Conservation (phyloP, 139 green algal species). For the Diplosphaera chodatii region DNA sequence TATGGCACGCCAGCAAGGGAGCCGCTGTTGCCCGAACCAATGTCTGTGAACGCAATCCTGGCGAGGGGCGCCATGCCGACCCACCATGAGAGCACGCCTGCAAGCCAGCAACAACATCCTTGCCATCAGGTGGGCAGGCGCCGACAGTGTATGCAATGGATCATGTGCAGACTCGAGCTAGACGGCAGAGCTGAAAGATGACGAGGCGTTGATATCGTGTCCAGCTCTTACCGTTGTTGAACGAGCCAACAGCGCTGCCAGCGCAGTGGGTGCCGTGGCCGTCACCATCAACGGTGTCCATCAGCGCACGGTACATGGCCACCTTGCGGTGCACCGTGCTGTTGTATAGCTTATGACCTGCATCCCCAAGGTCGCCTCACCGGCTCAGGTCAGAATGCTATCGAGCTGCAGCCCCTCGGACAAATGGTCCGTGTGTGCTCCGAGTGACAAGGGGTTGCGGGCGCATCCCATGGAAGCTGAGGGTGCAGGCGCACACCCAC, state of each 20-base stretch:
- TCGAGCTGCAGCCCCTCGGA: too few relatives aligned
- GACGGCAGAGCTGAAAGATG: not conserved
- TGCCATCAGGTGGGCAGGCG: too few relatives aligned
- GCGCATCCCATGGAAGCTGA: too few relatives aligned
- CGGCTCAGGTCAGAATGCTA: too few relatives aligned
- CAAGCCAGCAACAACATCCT: too few relatives aligned
- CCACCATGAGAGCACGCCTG: conserved; percentile 23
- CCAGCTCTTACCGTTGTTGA: conserved; percentile 7
- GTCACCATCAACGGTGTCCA: conserved; percentile 60
- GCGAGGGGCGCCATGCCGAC: conserved; percentile 73
- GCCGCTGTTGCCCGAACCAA: conserved; percentile 18
- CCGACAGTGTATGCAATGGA: too few relatives aligned
- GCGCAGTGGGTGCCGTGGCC: conserved; percentile 88
- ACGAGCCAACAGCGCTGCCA: conserved; percentile 58
- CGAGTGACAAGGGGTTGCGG: too few relatives aligned
- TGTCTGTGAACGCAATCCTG: conserved; percentile 73
- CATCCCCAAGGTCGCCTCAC: too few relatives aligned
- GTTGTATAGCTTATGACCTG: conserved; percentile 22
- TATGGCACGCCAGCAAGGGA: conserved; percentile 26
- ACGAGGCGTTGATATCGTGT: too few relatives aligned
- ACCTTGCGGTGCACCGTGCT: conserved; percentile 75
- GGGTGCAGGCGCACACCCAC: too few relatives aligned
- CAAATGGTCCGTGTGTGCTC: too few relatives aligned
- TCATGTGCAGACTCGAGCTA: too few relatives aligned
- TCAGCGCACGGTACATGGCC: conserved; percentile 47